A percentile compares a stretch with the other conserved stretches of the same genome.
Conservation (phyloP, 1,284 basidiomycete species). For the Puccinia polysora region DNA sequence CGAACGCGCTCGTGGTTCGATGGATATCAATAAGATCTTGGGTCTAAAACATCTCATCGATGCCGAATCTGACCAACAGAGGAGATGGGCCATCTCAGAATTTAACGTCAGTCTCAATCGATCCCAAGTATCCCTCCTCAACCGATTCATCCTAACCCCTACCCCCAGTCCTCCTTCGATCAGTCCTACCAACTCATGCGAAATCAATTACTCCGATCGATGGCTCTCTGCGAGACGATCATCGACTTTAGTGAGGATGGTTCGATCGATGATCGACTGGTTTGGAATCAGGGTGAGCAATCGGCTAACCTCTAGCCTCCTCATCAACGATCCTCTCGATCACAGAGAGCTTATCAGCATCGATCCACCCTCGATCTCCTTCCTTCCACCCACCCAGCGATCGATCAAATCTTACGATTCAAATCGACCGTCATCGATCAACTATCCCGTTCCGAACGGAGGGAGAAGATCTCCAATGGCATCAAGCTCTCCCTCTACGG, state of each 20-base stretch:
- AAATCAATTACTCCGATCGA: conserved; percentile 63
- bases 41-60: conserved; percentile 76
- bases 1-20: conserved; percentile 57
- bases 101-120: conserved; percentile 58
- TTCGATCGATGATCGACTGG: conserved; percentile 68
- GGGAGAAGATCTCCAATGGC: conserved; percentile 76
- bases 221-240: conserved; percentile 74
- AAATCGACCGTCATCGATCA: conserved; percentile 56
- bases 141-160: neutral
- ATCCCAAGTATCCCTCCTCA: neutral
- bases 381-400: neutral
- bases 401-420: neutral
- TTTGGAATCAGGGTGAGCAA: conserved; percentile 62
- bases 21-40: conserved; percentile 79
- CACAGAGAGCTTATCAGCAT: neutral
- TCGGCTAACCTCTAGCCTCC: neutral
- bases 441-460: conserved; percentile 65
- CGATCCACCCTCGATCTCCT: neutral
- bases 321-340: neutral
- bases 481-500: conserved; percentile 78
- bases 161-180: conserved; percentile 55
- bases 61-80: conserved; percentile 75
- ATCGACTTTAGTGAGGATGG: conserved; percentile 89
- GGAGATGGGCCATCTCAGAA: conserved; percentile 65
- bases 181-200: conserved; percentile 64